Conservation (phyloP, 2,329 filamentous ascomycete genomes). For the Seiridium unicorne region DNA sequence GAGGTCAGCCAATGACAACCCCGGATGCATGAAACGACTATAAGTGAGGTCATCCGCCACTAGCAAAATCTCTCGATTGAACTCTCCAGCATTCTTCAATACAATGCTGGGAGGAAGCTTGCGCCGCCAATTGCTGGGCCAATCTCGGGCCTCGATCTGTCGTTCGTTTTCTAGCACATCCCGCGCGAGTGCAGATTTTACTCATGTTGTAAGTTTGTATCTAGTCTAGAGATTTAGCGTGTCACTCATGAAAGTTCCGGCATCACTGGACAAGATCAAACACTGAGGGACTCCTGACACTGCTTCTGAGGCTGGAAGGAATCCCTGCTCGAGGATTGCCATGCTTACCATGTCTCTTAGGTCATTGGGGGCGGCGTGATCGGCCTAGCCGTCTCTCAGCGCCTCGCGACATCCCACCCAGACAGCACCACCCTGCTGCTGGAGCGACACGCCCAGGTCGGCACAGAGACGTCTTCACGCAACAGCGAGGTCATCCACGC, state of each 20-base stretch:
- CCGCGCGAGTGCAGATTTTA: slow-evolving; percentile 28
- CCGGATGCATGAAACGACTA: not conserved
- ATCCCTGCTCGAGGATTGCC: not conserved
- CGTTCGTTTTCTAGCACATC: slow-evolving; percentile 27
- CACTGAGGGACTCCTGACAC: not conserved
- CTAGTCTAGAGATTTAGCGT: not conserved
- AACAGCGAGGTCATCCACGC: slow-evolving; percentile 98
- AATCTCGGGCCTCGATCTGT: not conserved
- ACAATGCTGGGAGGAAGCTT: slow-evolving; percentile 8
- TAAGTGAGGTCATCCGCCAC: not conserved
- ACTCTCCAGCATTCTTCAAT: not conserved
- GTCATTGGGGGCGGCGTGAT: slow-evolving; percentile 65
- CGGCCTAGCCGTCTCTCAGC: slow-evolving; percentile 75
- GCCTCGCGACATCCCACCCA: slow-evolving; percentile 61
- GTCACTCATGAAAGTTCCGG: no score
- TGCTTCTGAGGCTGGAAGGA: no score
- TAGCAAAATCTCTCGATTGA: not conserved
- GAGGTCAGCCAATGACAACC: not conserved
- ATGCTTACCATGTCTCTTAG: slow-evolving; percentile 24
- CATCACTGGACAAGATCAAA: no score
- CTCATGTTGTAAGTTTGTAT: slow-evolving; percentile 30
- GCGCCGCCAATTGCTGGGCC: slow-evolving; percentile 5
- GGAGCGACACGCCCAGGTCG: slow-evolving; percentile 72
- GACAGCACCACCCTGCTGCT: slow-evolving; percentile 71
- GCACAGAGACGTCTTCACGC: slow-evolving; percentile 83